Evolutionary conservation across 2,329 filamentous ascomycete genomes (phyloP), one percentile per base, ranked within the genome.

Genomic region (Diaporthe aspalathi): DNA sequence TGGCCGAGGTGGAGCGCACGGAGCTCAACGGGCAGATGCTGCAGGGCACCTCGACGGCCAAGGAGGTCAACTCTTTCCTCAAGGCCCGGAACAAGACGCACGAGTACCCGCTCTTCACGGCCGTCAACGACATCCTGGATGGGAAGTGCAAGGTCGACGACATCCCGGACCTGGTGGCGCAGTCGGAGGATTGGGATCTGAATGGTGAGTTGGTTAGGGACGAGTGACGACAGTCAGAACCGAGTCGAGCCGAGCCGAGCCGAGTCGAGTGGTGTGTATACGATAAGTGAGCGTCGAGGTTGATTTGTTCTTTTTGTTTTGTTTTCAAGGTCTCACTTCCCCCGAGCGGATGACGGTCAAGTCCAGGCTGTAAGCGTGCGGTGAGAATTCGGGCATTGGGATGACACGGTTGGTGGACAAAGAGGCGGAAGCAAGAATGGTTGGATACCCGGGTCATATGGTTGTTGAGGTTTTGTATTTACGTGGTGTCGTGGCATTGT

Each of bases 21-120:
- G 95, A 98, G 80, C 87, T 99, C 73, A 98, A 99, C 80, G 96
- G 96, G 17, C 96, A 99, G 86, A 97, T 97, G 85, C 86, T 99
- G 72, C 96, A 99, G 84, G 96, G 96, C 47, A 98, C 94, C 0
- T 92, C 92, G 76, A 99, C 96, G 3, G 95, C 96, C 11, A 89
- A 91, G 74, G 96, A 99, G 81, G 95, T 99, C 52, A 93, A 97
- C 84, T 90, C 87, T 63, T 98, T 98, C 82, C 83, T 99, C 78
- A 93, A 92, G 84, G 89, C 90, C 63, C 88, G 93, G 75, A 93
- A 92, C 0, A 83, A 92, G 74, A 94, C 97, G 83, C 85, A 89
- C 40, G 92, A 97, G 66, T 99, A 97, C 80, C 96, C 96, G 24
- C 85, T 99, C 7, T 97, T 99, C 80, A 98, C 94, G 11, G 94